Conservation (phyloP, 768 basidiomycete species). For the Amanita subjunquillea region DNA sequence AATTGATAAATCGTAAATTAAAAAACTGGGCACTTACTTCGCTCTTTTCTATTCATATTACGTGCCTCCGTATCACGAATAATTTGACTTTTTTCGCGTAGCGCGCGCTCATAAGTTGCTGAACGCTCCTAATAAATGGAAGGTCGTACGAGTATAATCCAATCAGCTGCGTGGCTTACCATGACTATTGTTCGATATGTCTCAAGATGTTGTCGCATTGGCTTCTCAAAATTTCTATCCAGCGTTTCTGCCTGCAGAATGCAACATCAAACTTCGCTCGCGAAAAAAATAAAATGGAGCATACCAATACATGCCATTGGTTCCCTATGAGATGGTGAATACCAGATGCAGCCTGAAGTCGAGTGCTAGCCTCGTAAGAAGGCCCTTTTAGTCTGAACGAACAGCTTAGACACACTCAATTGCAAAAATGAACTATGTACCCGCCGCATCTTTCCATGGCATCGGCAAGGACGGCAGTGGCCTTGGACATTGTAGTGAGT, state of each 20-base stretch:
- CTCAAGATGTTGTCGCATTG: slow-evolving; percentile 76
- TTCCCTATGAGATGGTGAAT: slow-evolving; percentile 88
- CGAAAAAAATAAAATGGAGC: slow-evolving; percentile 15
- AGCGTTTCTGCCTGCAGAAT: slow-evolving; percentile 63
- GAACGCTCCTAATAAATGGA: slow-evolving; percentile 59
- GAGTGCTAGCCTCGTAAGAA: slow-evolving; percentile 68
- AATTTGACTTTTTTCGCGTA: slow-evolving; percentile 74
- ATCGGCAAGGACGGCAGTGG: slow-evolving; percentile 77
- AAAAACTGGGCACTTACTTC: slow-evolving; percentile 46
- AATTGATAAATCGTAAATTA: neutral
- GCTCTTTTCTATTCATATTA: slow-evolving; percentile 76
- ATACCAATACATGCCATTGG: slow-evolving; percentile 84
- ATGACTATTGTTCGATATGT: slow-evolving; percentile 65
- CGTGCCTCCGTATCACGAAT: slow-evolving; percentile 81
- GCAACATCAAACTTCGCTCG: slow-evolving; percentile 5
- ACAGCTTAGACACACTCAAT: neutral
- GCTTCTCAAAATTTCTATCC: slow-evolving; percentile 84
- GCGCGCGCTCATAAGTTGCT: slow-evolving; percentile 67
- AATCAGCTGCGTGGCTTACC: slow-evolving; percentile 24
- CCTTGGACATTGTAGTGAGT: slow-evolving; percentile 71
- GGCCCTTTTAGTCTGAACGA: slow-evolving; percentile 60
- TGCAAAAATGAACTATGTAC: slow-evolving; percentile 30
- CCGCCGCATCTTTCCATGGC: slow-evolving; percentile 78
- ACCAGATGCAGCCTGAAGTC: slow-evolving; percentile 79
- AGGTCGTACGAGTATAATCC: neutral